Conservation (phyloP, 768 basidiomycete genomes). For the Suillus ampliporus region DNA sequence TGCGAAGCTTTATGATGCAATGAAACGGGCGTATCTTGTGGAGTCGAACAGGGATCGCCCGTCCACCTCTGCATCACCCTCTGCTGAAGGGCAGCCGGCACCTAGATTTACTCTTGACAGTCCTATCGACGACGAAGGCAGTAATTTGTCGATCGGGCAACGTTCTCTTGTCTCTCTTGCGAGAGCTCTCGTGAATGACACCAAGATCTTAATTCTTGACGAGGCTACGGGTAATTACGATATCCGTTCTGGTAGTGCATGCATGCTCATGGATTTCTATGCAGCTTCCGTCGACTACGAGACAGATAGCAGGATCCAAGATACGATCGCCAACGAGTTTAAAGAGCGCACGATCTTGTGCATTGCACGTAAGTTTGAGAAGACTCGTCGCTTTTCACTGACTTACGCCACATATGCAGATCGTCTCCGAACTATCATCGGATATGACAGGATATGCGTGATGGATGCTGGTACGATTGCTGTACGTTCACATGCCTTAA, state of each 20-base stretch:
- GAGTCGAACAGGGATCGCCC: constrained; percentile 46
- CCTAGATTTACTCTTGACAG: constrained; percentile 83
- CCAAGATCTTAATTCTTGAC: constrained; percentile 85
- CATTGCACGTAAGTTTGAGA: constrained; percentile 72
- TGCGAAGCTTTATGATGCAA: constrained; percentile 82
- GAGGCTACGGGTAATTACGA: constrained; percentile 73
- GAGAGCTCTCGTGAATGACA: constrained; percentile 85
- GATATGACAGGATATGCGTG: constrained; percentile 89
- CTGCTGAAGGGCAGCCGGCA: constrained; percentile 43
- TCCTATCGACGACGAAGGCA: constrained; percentile 85
- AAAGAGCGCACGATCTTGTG: constrained; percentile 83
- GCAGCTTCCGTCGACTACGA: constrained; percentile 87
- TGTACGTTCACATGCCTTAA: constrained; percentile 44
- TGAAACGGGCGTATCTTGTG: constrained; percentile 84
- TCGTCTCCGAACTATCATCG: constrained; percentile 84
- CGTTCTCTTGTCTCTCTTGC: constrained; percentile 87
- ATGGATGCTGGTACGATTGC: constrained; percentile 81
- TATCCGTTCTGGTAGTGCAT: neutral
- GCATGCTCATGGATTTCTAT: constrained; percentile 1
- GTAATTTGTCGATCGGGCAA: constrained; percentile 64
- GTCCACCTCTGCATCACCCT: constrained; percentile 25
- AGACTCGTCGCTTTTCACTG: neutral
- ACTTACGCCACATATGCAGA: constrained; percentile 47
- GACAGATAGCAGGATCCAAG: constrained; percentile 90
- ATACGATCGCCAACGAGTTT: constrained; percentile 87